Conservation (phyloP, 2,329 filamentous ascomycete species). For the Thermoascus crustaceus region DNA sequence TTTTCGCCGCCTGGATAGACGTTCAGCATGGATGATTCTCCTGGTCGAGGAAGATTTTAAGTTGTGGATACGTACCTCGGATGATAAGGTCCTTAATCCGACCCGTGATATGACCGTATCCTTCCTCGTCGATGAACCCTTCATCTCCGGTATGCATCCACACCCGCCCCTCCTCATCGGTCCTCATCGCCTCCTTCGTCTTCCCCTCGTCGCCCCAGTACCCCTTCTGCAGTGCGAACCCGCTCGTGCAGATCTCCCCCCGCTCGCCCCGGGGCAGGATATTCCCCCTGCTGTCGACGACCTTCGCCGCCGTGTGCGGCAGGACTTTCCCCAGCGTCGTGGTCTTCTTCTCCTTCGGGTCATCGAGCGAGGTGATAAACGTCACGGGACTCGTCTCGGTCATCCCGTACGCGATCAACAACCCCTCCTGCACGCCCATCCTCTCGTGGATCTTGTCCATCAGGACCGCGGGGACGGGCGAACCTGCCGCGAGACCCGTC, state of each 20-base stretch:
- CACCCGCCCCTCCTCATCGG: slow-evolving; percentile 49
- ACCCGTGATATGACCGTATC: slow-evolving; percentile 66
- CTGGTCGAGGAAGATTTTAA: not conserved
- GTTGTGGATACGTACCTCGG: slow-evolving; percentile 51
- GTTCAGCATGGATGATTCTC: not conserved
- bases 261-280: slow-evolving; percentile 59
- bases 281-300: slow-evolving; percentile 57
- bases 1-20: slow-evolving; percentile 55
- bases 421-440: not conserved
- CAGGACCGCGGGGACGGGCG: slow-evolving; percentile 64
- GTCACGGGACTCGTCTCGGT: slow-evolving; percentile 74
- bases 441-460: slow-evolving; percentile 23
- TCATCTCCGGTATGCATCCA: slow-evolving; percentile 62
- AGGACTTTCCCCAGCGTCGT: slow-evolving; percentile 68
- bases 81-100: slow-evolving; percentile 76
- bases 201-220: slow-evolving; percentile 43
- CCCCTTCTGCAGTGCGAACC: slow-evolving; percentile 60
- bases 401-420: slow-evolving; percentile 42
- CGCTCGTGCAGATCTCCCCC: slow-evolving; percentile 70
- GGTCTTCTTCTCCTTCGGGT: slow-evolving; percentile 58
- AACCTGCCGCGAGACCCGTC: slow-evolving; percentile 72
- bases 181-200: slow-evolving; percentile 62
- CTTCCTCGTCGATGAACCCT: slow-evolving; percentile 45
- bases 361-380: slow-evolving; percentile 71
- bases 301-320: slow-evolving; percentile 69